Evolutionary conservation across 1,284 basidiomycete species (phyloP), one percentile per base, ranked within the genome.

Genomic region (Malassezia cuniculi): DNA sequence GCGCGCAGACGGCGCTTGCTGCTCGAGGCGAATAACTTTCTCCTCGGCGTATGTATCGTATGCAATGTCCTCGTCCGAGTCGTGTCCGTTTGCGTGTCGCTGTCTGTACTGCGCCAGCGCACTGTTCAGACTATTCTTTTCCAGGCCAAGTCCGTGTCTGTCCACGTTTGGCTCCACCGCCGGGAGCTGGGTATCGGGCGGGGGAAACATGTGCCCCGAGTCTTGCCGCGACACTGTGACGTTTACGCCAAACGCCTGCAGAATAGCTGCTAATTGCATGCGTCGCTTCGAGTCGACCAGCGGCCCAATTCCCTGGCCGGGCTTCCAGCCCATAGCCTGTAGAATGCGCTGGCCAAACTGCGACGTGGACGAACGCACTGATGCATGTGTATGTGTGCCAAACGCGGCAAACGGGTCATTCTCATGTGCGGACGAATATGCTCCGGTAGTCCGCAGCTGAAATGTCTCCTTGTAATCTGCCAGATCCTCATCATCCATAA

Each of bases 401-500:
- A 32, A 14, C 12, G 5, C 12, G 27, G 12, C 6, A 8, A 33
- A 11, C 21, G 34, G 41, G 16, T 32, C 34, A 5, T 11, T 19
- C 56, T 79, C 75, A 6, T 52, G 43, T 25, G 73, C 70, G 16
- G 69, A 63, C 56, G 36, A 27, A 21, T 37, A 49, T 7, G 37
- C 35, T 11, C 40, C 31, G 19, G 39, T 31, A 16, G 43, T 41
- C 15, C 41, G 36, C 6, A 90, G 68, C 31, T 76, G 77, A 50
- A 79, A 74, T 52, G 76, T 76, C 33, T 84, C 82, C 27, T 74
- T 76, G 46, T 81, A 67, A 48, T 84, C 83, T 26, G 79, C 77
- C n/a, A 90, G 70, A 68, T 94, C 90, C 69, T 97, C 93, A 30
- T 94, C 90, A 69, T 97, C 90, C 90, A 97, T 97, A 67, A 86